These are phyloP conservation scores for Chrysoporthe cubensis DNA, from an alignment of 2,329 filamentous ascomycete species.

Conservation along the genomic window DNA sequence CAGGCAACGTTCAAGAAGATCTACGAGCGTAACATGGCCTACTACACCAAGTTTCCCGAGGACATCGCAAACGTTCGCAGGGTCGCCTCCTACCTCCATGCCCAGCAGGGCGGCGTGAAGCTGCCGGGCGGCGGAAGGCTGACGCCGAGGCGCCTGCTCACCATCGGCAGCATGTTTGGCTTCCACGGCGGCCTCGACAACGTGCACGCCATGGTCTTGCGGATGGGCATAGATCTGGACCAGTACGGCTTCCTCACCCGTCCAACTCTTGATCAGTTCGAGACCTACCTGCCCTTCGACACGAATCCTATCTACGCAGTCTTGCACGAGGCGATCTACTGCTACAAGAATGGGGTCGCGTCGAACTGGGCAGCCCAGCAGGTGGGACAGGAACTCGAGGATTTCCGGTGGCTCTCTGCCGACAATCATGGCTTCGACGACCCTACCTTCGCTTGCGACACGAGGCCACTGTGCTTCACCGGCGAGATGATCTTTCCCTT, in stretches of 20 bases:
- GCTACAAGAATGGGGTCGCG: constrained; percentile 63
- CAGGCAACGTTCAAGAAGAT: constrained; percentile 71
- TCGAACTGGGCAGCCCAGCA: constrained; percentile 78
- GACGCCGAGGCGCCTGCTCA: constrained; percentile 75
- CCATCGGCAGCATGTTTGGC: constrained; percentile 78
- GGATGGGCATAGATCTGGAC: constrained; percentile 72
- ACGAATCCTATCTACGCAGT: constrained; percentile 81
- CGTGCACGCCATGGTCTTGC: constrained; percentile 75
- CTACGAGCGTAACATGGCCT: constrained; percentile 72
- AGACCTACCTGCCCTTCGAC: constrained; percentile 72
- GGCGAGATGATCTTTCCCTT: constrained; percentile 92
- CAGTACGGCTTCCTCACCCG: constrained; percentile 76
- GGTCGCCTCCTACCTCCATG: constrained; percentile 67
- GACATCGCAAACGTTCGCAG: constrained; percentile 71
- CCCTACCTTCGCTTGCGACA: constrained; percentile 32
- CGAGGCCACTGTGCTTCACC: constrained; percentile 73
- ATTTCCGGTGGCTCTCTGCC: constrained; percentile 57
- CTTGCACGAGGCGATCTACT: constrained; percentile 88
- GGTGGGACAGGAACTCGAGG: constrained; percentile 53
- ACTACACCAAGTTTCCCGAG: constrained; percentile 84
- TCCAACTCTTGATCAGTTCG: constrained; percentile 70
- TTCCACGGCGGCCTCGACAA: constrained; percentile 75
- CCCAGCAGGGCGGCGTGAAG: constrained; percentile 54
- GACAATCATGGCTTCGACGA: constrained; percentile 43
- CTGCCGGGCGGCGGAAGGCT: constrained; percentile 75